Evolutionary conservation across 169 alveolate species (phyloP), one percentile per base, ranked within the genome.

Genomic region (Plasmodium gallinaceum): DNA sequence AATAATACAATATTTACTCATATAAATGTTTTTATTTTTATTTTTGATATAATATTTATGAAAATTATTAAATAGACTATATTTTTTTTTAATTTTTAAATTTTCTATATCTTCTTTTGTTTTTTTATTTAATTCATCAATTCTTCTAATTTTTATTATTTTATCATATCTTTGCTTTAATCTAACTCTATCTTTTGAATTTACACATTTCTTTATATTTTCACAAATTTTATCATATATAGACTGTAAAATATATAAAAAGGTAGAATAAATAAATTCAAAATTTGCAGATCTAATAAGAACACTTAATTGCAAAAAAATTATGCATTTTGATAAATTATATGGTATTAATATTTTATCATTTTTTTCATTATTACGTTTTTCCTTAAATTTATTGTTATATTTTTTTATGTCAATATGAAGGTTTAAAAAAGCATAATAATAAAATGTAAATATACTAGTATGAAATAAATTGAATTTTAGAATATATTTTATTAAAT

Each of bases 341-440:
- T 54, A 80, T n/a, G 72, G 75, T 4, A 57, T 39, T 43, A n/a
- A 16, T 9, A 12, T 57, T 64, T 73, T 26, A 9, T 16, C 22
- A 62, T 58, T 12, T 18, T 14, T 58, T 26, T 5, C n/a, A 14
- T 45, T 65, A 8, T 14, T 37, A 46, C 5, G 7, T 18, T 39
- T 42, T 32, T 32, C 39, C 4, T 1, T 32, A 4, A 32, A 4
- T 32, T 57, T 76, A 16, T 42, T 14, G n/a, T 37, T n/a, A 16
- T 12, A 5, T 0, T 32, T n/a, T n/a, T 20, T 9, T 18, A 42
- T 20, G 16, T 74, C 72, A 16, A 74, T 0, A 60, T 74, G 60
- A 22, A 80, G 48, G 57, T 39, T 4, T 61, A 66, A 51, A 80
- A 80, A 66, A 39, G 90, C 90, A 26, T 66, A 26, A 68, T 61